Percentiles rank a stretch among this genome's conserved stretches.
Evolutionary conservation across 2,329 filamentous ascomycete genomes (phyloP).

Genomic region (Diaporthe citrichinensis): DNA sequence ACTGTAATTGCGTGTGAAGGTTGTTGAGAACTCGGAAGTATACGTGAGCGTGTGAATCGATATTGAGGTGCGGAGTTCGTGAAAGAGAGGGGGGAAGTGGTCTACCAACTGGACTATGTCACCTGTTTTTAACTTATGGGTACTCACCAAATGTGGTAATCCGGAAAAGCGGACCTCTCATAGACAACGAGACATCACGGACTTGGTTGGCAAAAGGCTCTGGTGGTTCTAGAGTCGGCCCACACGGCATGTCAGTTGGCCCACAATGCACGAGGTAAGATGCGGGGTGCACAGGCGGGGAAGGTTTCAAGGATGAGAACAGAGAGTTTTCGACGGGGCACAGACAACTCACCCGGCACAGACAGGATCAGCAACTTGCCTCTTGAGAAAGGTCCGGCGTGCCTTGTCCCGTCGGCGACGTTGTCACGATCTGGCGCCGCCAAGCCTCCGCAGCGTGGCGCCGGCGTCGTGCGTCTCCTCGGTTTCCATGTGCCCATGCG

Average conservation of each 20-base stretch:
- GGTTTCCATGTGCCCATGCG: too few relatives aligned
- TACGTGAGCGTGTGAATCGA: background rate
- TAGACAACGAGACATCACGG: background rate
- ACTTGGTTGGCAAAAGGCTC: too few relatives aligned
- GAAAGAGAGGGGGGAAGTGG: too few relatives aligned
- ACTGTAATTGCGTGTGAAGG: background rate
- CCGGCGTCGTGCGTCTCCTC: too few relatives aligned
- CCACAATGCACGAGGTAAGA: background rate
- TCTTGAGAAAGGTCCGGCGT: too few relatives aligned
- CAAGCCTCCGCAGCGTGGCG: too few relatives aligned
- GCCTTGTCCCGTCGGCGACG: too few relatives aligned
- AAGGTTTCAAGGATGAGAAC: background rate
- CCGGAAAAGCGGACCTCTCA: background rate
- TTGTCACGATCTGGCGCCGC: too few relatives aligned
- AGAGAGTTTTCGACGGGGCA: background rate
- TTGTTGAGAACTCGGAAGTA: background rate
- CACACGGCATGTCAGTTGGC: background rate
- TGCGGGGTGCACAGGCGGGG: conserved; percentile 1
- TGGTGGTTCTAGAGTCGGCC: background rate
- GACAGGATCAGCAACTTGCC: too few relatives aligned
- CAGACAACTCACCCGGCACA: too few relatives aligned
- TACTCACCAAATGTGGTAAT: background rate
- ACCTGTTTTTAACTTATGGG: background rate
- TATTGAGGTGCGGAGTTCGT: background rate
- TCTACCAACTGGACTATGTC: background rate